phyloP scores from a whole-genome alignment of 768 basidiomycete species.

The Leccinum obscurum region DNA sequence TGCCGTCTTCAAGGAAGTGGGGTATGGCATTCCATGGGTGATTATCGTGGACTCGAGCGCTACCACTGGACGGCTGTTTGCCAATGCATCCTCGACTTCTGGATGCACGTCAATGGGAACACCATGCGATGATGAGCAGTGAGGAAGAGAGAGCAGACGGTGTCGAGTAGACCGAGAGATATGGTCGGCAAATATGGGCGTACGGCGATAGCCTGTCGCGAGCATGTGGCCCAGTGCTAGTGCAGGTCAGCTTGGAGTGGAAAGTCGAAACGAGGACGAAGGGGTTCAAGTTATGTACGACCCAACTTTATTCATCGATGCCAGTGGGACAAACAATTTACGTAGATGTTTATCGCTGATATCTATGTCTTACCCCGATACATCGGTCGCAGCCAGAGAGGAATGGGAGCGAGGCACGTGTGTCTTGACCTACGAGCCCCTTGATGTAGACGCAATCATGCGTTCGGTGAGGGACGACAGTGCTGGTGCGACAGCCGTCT shows the following conservation, averaged over 20 bases:
- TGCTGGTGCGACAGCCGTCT: conserved; percentile 73
- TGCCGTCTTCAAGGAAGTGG: conserved; percentile 72
- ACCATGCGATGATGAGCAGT: conserved; percentile 6
- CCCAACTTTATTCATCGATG: too few relatives aligned
- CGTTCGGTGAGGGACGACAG: conserved; percentile 58
- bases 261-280: not conserved
- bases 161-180: conserved; percentile 8
- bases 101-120: conserved; percentile 68
- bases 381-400: conserved; percentile 28
- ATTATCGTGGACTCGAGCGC: conserved; percentile 92
- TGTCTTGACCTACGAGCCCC: conserved; percentile 55
- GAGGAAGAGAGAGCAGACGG: conserved; percentile 5
- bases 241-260: not conserved
- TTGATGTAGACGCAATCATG: conserved; percentile 61
- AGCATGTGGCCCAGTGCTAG: conserved; percentile 16
- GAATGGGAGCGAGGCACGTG: conserved; percentile 35
- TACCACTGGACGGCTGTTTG: conserved; percentile 65
- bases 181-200: conserved; percentile 1
- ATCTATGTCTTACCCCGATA: conserved; percentile 26
- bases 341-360: not conserved
- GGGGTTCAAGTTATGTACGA: not conserved
- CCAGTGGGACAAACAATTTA: not conserved
- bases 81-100: conserved; percentile 82
- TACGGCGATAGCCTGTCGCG: conserved; percentile 2
- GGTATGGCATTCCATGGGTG: conserved; percentile 89